Conservation (phyloP, 2,329 filamentous ascomycete species). For the Triangularia setosa region DNA sequence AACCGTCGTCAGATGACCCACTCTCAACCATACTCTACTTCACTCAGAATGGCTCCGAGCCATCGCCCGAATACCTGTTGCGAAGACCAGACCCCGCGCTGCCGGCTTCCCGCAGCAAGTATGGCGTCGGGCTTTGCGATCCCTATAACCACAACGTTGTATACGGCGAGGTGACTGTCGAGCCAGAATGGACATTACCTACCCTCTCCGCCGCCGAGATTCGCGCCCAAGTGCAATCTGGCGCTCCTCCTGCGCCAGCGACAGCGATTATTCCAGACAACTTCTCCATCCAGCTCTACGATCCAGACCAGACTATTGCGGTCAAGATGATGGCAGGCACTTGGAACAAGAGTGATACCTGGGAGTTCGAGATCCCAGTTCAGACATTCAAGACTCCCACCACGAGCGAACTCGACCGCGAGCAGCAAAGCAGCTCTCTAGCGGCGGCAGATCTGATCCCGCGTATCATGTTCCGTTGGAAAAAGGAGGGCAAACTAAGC, state of each 20-base stretch:
- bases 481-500: slow-evolving; percentile 77
- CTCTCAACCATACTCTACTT: slow-evolving; percentile 56
- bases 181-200: slow-evolving; percentile 82
- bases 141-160: slow-evolving; percentile 75
- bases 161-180: slow-evolving; percentile 80
- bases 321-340: slow-evolving; percentile 69
- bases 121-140: slow-evolving; percentile 82
- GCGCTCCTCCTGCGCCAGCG: slow-evolving; percentile 47
- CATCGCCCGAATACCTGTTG: slow-evolving; percentile 74
- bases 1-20: slow-evolving; percentile 48
- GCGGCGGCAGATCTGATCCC: slow-evolving; percentile 54
- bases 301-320: slow-evolving; percentile 78
- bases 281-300: slow-evolving; percentile 87
- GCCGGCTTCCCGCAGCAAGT: slow-evolving; percentile 71
- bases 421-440: slow-evolving; percentile 47
- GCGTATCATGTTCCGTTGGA: slow-evolving; percentile 82
- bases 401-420: slow-evolving; percentile 71
- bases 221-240: slow-evolving; percentile 49
- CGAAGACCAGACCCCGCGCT: slow-evolving; percentile 68
- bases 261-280: slow-evolving; percentile 70
- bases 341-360: slow-evolving; percentile 76
- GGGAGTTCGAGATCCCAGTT: slow-evolving; percentile 91
- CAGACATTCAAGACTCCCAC: slow-evolving; percentile 80
- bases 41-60: slow-evolving; percentile 73
- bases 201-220: slow-evolving; percentile 77